A percentile compares a stretch with the other conserved stretches of the same genome.
These are phyloP conservation scores for Calonectria montana DNA, from an alignment of 2,329 filamentous ascomycete genomes.

Conservation along the genomic window DNA sequence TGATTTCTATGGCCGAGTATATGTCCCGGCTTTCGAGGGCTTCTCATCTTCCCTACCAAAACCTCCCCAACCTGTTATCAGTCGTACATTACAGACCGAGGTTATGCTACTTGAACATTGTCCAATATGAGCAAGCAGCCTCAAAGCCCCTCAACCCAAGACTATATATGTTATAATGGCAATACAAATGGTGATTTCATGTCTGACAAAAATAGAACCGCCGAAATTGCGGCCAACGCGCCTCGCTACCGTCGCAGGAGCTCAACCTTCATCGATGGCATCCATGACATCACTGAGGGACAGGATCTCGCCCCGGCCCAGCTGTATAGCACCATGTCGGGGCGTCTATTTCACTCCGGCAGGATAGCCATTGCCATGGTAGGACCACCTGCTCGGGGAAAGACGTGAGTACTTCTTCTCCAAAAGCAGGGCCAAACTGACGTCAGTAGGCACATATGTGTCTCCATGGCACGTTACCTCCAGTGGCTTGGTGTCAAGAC, in stretches of 20 bases:
- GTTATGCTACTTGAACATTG: background rate
- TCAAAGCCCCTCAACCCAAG: background rate
- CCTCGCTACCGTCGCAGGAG: conserved; percentile 91
- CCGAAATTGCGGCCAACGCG: conserved; percentile 91
- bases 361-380: conserved; percentile 98
- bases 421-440: conserved; percentile 27
- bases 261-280: conserved; percentile 96
- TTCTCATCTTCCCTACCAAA: background rate
- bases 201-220: conserved; percentile 70
- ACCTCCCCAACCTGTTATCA: background rate
- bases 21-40: too few species aligned
- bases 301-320: conserved; percentile 90
- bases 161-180: background rate
- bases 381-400: conserved; percentile 92
- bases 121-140: background rate
- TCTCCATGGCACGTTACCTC: conserved; percentile 93
- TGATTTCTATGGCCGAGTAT: background rate
- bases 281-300: conserved; percentile 91
- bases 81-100: background rate
- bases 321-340: conserved; percentile 98
- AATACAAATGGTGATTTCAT: background rate
- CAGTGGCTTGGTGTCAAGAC: conserved; percentile 99
- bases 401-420: conserved; percentile 74
- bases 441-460: conserved; percentile 82
- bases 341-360: conserved; percentile 95